Evolutionary conservation across 2,329 filamentous ascomycete genomes (phyloP), one percentile per base, ranked within the genome.

Genomic region (Didymellaceae sp.): DNA sequence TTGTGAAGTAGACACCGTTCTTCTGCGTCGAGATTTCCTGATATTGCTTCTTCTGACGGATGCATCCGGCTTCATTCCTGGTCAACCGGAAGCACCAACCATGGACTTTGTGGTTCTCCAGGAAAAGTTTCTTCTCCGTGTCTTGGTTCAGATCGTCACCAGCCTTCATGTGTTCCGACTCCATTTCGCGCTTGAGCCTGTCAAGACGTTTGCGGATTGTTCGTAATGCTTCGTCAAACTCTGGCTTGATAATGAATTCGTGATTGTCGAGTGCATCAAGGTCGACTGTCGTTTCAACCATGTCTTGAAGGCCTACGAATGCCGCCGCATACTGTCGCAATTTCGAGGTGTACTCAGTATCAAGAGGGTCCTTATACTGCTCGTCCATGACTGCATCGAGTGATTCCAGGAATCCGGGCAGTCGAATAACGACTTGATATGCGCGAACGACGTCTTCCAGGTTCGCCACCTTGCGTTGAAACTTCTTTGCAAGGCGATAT

Each of bases 1-100:
- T 99, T 1, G 94, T 97, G 74, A 99, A 99, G 77, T 94, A 99
- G 46, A 97, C 94, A 33, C 94, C 94, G 71, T 97, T 99, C 81
- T 99, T 99, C 75, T 97, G 94, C 0, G 95, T 99, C 0, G 92
- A 96, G 72, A 91, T 96, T 74, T 99, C 94, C 65, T 93, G 88
- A 65, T 97, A 99, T 40, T 86, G 81, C 52, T 85, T 86, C 69
- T 94, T 96, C 74, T 95, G 95, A 54, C 94, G 88, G 63, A 99
- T 99, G 65, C 90, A 95, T 13, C 89, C 87, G 1, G 94, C 91
- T 77, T 99, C 94, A 45, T 80, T 93, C 51, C 94, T 83, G 3
- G 94, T 99, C 16, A 99, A 80, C 46, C 94, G 86, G 83, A 99
- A 92, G 74, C 94, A 97, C 86, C 93, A 97, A 14, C 95, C 94